A percentile compares a stretch with the other conserved stretches of the same genome.
phyloP scores from a whole-genome alignment of 257 asterid genomes.

The Solanum paucissectum region DNA sequence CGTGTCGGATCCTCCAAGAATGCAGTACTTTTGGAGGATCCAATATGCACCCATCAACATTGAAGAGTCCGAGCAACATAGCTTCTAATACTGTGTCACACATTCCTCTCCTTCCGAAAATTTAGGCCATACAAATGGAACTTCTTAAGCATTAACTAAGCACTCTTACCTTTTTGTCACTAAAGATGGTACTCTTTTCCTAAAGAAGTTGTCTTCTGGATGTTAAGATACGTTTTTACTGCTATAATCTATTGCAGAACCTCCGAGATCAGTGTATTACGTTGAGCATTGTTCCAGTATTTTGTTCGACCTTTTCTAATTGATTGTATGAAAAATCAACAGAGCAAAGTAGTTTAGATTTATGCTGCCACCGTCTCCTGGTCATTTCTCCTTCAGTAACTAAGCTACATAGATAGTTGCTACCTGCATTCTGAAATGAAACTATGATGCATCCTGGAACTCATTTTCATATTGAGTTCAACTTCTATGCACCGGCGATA shows the following conservation, averaged over 20 bases:
- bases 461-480: not conserved
- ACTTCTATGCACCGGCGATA: not conserved
- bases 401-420: not conserved
- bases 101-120: not conserved
- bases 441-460: not conserved
- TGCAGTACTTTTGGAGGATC: too few relatives aligned
- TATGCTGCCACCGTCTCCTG: not conserved
- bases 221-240: not conserved
- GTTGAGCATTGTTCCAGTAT: not conserved
- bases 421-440: not conserved
- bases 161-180: not conserved
- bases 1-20: too few relatives aligned
- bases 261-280: not conserved
- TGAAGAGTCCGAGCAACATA: not conserved
- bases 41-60: too few relatives aligned
- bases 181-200: not conserved
- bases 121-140: not conserved
- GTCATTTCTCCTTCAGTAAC: not conserved
- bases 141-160: not conserved
- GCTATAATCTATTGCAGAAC: not conserved
- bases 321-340: not conserved
- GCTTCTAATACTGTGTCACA: not conserved
- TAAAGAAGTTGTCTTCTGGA: not conserved
- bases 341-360: not conserved
- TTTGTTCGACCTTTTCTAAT: not conserved